Evolutionary conservation across 805 yeast genomes (phyloP), one percentile per base, ranked within the genome.

Genomic region (Metschnikowia lunata): DNA sequence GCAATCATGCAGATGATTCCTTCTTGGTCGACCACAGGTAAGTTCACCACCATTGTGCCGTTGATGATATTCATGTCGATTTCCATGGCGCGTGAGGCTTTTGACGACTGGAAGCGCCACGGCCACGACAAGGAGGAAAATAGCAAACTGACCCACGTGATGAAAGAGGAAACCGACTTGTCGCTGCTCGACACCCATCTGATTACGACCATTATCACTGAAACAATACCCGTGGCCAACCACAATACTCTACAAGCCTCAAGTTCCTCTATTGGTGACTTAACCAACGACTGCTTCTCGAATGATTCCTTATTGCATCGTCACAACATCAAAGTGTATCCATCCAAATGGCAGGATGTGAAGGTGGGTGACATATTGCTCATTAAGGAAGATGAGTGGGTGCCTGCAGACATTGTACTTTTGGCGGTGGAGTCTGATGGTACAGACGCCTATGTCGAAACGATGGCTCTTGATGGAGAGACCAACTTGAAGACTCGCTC

Each of bases 391-490:
- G 88, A 89, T 64, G 98, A 93, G 48, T 86, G 96, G 85, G 76
- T 91, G 6, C 99, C 99, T 0, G 97, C 97, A 0, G 99, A 93
- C 66, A 58, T 93, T 2, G 60, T 93, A 2, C 55, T 93, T 2
- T 59, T 93, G 34, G 76, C 90, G 1, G 79, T 88, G 3, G 79
- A 80, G 32, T 76, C 75, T 37, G 47, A 43, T 49, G 89, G 84
- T 33, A 78, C 82, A 31, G 78, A 75, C 42, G 78, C 87, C 1
- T 87, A 79, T 51, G 81, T 90, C 14, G 99, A 93, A 62, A 93
- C 99, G 1, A 89, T 91, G 91, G 99, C 96, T 1, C 72, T 93
- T 39, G 99, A 93, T 64, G 99, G 99, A 40, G 99, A 93, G 63
- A 93, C 98, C 0, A 91, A 89, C 59, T 71, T 93, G 48, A 93